These are phyloP conservation scores for Sarocladiaceae sp. DNA, from an alignment of 2,329 filamentous ascomycete genomes.

Conservation along the genomic window DNA sequence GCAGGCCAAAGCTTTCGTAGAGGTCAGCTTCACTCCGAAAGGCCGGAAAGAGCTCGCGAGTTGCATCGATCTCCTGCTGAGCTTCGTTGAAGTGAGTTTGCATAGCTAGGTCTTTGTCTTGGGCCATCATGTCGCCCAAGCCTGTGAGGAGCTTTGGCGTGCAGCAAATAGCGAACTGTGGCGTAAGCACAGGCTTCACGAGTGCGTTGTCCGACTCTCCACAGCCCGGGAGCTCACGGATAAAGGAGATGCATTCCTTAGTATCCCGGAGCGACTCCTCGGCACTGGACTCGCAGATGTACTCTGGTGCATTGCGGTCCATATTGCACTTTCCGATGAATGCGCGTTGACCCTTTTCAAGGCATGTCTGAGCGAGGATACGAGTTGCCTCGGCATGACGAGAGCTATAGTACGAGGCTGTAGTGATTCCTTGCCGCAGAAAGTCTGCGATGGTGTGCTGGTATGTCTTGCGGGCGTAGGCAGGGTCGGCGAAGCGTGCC, in stretches of 20 bases:
- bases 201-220: slow-evolving; percentile 41
- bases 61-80: slow-evolving; percentile 53
- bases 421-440: slow-evolving; percentile 58
- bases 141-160: slow-evolving; percentile 28
- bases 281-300: slow-evolving; percentile 43
- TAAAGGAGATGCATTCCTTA: slow-evolving; percentile 41
- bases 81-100: slow-evolving; percentile 68
- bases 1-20: too few relatives aligned
- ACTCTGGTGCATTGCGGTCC: slow-evolving; percentile 52
- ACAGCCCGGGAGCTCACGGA: slow-evolving; percentile 22
- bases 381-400: slow-evolving; percentile 52
- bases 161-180: slow-evolving; percentile 53
- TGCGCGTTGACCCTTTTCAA: slow-evolving; percentile 51
- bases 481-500: slow-evolving; percentile 51
- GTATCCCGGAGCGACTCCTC: slow-evolving; percentile 47
- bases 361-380: slow-evolving; percentile 51
- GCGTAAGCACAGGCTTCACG: slow-evolving; percentile 36
- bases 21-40: too few relatives aligned
- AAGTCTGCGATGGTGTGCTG: slow-evolving; percentile 49
- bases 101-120: slow-evolving; percentile 38
- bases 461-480: slow-evolving; percentile 50
- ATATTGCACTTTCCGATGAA: slow-evolving; percentile 62
- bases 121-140: background rate
- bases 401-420: slow-evolving; percentile 57
- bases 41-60: too few relatives aligned